Percentiles rank a stretch among this genome's conserved stretches.
These are phyloP conservation scores for Davidsoniella australis DNA, from an alignment of 2,329 filamentous ascomycete species.

Conservation along the genomic window DNA sequence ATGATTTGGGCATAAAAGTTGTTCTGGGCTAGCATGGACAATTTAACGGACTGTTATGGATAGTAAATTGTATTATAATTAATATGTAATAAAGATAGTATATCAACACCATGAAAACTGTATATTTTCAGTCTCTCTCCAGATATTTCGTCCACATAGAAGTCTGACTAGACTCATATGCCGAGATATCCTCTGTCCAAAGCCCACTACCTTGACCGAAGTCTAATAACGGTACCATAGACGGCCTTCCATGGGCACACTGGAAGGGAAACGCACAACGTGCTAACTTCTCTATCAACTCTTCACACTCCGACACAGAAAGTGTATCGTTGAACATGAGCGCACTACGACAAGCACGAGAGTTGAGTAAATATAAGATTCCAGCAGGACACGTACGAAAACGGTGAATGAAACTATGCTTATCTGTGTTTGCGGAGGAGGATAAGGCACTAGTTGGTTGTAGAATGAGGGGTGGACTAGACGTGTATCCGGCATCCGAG, in stretches of 20 bases:
- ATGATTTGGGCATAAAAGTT: slow-evolving; percentile 40
- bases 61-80: neutral
- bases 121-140: neutral
- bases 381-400: slow-evolving; percentile 57
- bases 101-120: neutral
- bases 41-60: neutral
- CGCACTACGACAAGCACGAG: slow-evolving; percentile 60
- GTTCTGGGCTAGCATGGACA: slow-evolving; percentile 33
- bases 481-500: slow-evolving; percentile 24
- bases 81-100: neutral
- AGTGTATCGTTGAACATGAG: slow-evolving; percentile 75
- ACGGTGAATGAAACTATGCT: slow-evolving; percentile 36
- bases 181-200: neutral
- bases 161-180: neutral
- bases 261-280: slow-evolving; percentile 59
- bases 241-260: slow-evolving; percentile 63
- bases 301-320: slow-evolving; percentile 36
- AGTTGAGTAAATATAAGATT: slow-evolving; percentile 61
- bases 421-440: neutral
- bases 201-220: slow-evolving; percentile 19
- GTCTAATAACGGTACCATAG: slow-evolving; percentile 45
- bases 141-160: slow-evolving; percentile 8
- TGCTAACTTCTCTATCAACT: slow-evolving; percentile 39
- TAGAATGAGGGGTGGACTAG: neutral
- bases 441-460: neutral